Base-by-base conservation (phyloP, 1,139 yeast species). In the Magnusiomyces fungicola region DNA sequence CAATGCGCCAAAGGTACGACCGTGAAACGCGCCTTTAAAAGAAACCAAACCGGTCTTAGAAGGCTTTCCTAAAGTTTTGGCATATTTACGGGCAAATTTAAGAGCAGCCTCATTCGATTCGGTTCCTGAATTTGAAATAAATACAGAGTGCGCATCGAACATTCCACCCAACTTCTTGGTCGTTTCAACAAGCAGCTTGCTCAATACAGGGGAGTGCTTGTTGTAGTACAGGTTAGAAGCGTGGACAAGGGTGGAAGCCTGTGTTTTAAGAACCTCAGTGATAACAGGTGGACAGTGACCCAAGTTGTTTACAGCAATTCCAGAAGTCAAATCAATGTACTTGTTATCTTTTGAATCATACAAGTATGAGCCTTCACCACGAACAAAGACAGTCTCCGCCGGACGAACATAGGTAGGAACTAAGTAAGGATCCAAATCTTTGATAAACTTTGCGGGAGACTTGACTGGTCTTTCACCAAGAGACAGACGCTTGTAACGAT, bases 81-180 rank as follows among this genome's bases (percentile, higher is more conserved):
- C 96, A 61, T 79, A 76, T 65, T 88, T 90, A 63, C 97, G 79
- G 18, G 97, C 97, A 71, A 92, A 92, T 66, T 92, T 92, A 60
- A 92, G 70, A 0, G 98, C 98, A 1, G 97, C 98, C 66, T 92
- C 98, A 62, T 90, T 92, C 50, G 98, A 97, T 68, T 92, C 98
- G 7, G 97, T 83, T 45, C 98, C 98, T 0, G 96, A 84, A 64
- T 90, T 92, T 63, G 94, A 83, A 53, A 92, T 70, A 61, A 92
- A 92, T n/a, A 89, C 96, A 53, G 83, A 73, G 30, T 85, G 72
- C 1, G 96, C 96, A 58, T 81, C 75, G 47, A 72, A 67, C 88
- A 88, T 87, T 18, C 94, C 96, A 14, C 90, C 94, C 41, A 80
- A 71, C 40, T 71, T 69, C 54, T 72, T 72, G 2, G 98, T 92